These are phyloP conservation scores for Tuber aestivum DNA, from an alignment of 495 filamentous ascomycete species.

Conservation along the genomic window DNA sequence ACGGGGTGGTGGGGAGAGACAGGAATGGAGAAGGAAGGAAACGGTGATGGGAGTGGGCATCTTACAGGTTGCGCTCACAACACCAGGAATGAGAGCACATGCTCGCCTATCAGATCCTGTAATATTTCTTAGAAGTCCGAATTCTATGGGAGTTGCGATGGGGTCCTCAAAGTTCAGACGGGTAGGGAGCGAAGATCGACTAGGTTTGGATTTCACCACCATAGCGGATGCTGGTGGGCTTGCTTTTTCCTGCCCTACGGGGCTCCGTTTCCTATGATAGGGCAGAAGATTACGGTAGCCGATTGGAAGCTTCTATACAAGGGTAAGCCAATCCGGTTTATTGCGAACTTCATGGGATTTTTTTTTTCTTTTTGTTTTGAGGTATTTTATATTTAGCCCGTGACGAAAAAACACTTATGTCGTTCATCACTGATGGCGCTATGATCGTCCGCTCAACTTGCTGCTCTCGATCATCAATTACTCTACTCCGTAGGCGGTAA, in stretches of 20 bases:
- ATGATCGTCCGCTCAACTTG: not conserved
- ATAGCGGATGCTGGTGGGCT: not conserved
- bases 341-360: not conserved
- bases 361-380: not conserved
- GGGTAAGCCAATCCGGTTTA: not conserved
- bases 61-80: not conserved
- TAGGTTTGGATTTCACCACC: not conserved
- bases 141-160: not conserved
- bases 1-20: not conserved
- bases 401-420: not conserved
- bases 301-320: not conserved
- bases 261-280: not conserved
- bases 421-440: not conserved
- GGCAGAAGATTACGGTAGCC: not conserved
- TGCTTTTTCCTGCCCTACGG: conserved; percentile 2
- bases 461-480: not conserved
- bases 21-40: not conserved
- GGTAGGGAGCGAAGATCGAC: not conserved
- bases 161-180: not conserved
- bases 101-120: not conserved
- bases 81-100: not conserved
- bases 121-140: not conserved
- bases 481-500: not conserved
- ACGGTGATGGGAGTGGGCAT: not conserved
- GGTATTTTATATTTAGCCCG: not conserved